Percentiles rank a stretch among this genome's conserved stretches.
These are phyloP conservation scores for apple (Malus domestica) DNA, from an alignment of 306 rosid species.

Conservation along the genomic window DNA sequence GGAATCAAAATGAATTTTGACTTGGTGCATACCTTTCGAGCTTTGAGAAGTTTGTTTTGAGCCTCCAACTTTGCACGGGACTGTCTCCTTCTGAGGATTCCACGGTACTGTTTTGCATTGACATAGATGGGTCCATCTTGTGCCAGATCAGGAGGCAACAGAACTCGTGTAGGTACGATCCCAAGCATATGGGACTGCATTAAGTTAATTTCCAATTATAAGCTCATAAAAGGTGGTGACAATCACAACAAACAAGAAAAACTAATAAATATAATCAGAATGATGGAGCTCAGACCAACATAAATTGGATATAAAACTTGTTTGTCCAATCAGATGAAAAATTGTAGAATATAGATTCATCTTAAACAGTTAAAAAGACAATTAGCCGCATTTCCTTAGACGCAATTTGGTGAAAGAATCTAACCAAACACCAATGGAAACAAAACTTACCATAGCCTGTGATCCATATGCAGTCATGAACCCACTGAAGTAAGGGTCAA, in stretches of 20 bases:
- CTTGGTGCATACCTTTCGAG: conserved; percentile 50
- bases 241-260: not conserved
- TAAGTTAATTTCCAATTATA: conserved; percentile 4
- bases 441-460: conserved; percentile 51
- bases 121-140: conserved; percentile 87
- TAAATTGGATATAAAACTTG: not conserved
- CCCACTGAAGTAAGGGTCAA: conserved; percentile 48
- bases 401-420: not conserved
- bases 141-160: conserved; percentile 62
- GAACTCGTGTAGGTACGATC: conserved; percentile 55
- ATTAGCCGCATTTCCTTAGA: not conserved
- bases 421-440: not conserved
- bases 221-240: not conserved
- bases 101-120: conserved; percentile 86
- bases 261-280: not conserved
- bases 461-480: conserved; percentile 47
- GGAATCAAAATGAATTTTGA: not conserved
- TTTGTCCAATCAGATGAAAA: not conserved
- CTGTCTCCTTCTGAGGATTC: conserved; percentile 82
- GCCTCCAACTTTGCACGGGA: conserved; percentile 91
- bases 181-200: conserved; percentile 52
- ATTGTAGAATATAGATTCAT: not conserved
- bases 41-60: conserved; percentile 62
- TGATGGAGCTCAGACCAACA: not conserved
- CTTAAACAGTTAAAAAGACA: not conserved